A percentile compares a stretch with the other conserved stretches of the same genome.
phyloP scores from a whole-genome alignment of 345 rosid species.

The Nephelium lappaceum region DNA sequence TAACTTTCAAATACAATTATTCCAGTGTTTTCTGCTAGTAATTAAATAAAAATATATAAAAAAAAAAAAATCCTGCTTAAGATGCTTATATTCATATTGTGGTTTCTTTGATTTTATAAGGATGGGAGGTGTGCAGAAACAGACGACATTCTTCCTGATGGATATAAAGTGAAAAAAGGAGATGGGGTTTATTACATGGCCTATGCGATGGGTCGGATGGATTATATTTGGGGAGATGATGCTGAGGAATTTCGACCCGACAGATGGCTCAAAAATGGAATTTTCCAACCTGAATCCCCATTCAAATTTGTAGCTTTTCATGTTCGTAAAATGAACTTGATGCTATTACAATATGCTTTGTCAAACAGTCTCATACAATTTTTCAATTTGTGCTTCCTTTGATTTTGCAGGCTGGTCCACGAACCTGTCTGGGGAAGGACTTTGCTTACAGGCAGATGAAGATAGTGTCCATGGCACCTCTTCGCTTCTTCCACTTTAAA shows the following conservation, averaged over 20 bases:
- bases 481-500: constrained; percentile 60
- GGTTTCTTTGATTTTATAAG: constrained; percentile 32
- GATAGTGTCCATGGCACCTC: constrained; percentile 60
- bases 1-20: neutral
- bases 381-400: neutral
- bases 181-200: constrained; percentile 59
- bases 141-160: constrained; percentile 78
- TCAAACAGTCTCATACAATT: neutral
- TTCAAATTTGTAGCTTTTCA: constrained; percentile 77
- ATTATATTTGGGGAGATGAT: constrained; percentile 74
- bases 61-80: too few relatives aligned
- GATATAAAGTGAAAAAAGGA: constrained; percentile 59
- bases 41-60: too few relatives aligned
- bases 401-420: constrained; percentile 72
- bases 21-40: too few relatives aligned
- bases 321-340: constrained; percentile 20
- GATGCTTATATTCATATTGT: too few relatives aligned
- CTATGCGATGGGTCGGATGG: constrained; percentile 86
- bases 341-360: neutral
- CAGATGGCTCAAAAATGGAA: constrained; percentile 75
- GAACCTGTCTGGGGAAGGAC: constrained; percentile 73
- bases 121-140: constrained; percentile 59
- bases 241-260: constrained; percentile 70
- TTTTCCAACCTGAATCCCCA: constrained; percentile 64
- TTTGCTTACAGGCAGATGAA: constrained; percentile 82